A percentile compares a stretch with the other conserved stretches of the same genome.
These are phyloP conservation scores for Phytopythium sindhum DNA, from an alignment of 352 stramenopile species.

Conservation along the genomic window DNA sequence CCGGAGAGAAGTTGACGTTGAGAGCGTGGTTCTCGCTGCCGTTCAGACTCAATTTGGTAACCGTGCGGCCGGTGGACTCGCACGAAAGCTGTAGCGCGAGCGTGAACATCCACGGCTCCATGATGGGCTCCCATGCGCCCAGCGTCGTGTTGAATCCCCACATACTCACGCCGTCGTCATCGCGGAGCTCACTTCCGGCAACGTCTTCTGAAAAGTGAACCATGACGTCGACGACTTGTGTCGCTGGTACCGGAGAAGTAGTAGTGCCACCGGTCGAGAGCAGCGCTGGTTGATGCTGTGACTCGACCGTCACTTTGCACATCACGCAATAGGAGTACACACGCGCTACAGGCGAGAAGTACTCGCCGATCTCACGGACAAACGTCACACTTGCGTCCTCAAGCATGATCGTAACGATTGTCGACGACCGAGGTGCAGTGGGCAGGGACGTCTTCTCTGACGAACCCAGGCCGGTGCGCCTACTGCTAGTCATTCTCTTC, in stretches of 20 bases:
- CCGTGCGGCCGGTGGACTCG: slow-evolving; percentile 42
- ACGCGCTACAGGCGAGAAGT: slow-evolving; percentile 63
- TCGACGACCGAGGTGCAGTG: slow-evolving; percentile 17
- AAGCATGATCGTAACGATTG: slow-evolving; percentile 48
- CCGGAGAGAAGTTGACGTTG: slow-evolving; percentile 69
- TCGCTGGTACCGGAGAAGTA: background rate
- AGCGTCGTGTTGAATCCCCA: slow-evolving; percentile 78
- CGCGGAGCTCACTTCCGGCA: slow-evolving; percentile 29
- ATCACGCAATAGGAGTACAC: slow-evolving; percentile 66
- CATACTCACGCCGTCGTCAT: slow-evolving; percentile 71
- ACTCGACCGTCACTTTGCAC: slow-evolving; percentile 52
- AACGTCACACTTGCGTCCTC: slow-evolving; percentile 71
- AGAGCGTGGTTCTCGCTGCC: slow-evolving; percentile 57
- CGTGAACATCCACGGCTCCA: slow-evolving; percentile 77
- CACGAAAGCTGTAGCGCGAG: slow-evolving; percentile 30
- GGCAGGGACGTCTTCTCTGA: slow-evolving; percentile 12
- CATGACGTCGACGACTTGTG: slow-evolving; percentile 24
- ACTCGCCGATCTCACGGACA: slow-evolving; percentile 68
- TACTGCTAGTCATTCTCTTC: slow-evolving; percentile 7
- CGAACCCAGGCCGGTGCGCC: background rate
- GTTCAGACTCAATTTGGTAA: slow-evolving; percentile 44
- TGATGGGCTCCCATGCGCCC: slow-evolving; percentile 73
- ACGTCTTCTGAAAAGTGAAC: slow-evolving; percentile 64
- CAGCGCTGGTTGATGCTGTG: slow-evolving; percentile 3
- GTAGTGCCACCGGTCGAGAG: background rate